These are phyloP conservation scores for Cryptosporidium parvum DNA, from an alignment of 169 alveolate species.

Conservation along the genomic window DNA sequence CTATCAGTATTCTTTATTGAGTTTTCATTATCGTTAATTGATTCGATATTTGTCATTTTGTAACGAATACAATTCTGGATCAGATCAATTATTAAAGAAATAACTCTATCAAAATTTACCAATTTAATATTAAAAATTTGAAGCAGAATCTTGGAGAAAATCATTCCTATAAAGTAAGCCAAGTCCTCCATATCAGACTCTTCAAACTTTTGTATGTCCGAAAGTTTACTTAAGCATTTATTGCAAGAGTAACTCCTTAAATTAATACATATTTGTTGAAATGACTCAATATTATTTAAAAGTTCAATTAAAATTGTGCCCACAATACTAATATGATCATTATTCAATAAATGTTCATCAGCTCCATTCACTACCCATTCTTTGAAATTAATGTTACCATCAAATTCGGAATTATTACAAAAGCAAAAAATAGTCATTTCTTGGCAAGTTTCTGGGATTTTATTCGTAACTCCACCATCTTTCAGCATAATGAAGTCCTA, in stretches of 20 bases:
- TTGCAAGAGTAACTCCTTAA: not conserved
- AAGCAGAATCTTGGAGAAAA: not conserved
- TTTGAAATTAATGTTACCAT: not conserved
- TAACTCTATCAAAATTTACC: not conserved
- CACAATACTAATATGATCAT: not conserved
- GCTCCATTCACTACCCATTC: not conserved
- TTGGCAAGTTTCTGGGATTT: not conserved
- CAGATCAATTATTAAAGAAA: not conserved
- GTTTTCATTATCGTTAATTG: not conserved
- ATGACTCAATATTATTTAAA: not conserved
- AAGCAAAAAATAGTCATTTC: conserved; percentile 9
- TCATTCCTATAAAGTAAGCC: conserved; percentile 20
- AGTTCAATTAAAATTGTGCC: conserved; percentile 10
- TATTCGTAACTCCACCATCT: not conserved
- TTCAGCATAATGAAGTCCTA: not conserved
- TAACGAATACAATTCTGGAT: conserved; percentile 11
- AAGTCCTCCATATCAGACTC: conserved; percentile 16
- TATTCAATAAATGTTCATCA: not conserved
- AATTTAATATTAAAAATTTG: not conserved
- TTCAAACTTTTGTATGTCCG: not conserved
- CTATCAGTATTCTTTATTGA: not conserved
- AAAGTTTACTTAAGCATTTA: not conserved
- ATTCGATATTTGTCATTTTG: not conserved
- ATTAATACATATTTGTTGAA: not conserved
- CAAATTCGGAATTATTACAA: conserved; percentile 2